These are phyloP conservation scores for Xylaria sp. DNA, from an alignment of 2,329 filamentous ascomycete genomes.

Conservation along the genomic window DNA sequence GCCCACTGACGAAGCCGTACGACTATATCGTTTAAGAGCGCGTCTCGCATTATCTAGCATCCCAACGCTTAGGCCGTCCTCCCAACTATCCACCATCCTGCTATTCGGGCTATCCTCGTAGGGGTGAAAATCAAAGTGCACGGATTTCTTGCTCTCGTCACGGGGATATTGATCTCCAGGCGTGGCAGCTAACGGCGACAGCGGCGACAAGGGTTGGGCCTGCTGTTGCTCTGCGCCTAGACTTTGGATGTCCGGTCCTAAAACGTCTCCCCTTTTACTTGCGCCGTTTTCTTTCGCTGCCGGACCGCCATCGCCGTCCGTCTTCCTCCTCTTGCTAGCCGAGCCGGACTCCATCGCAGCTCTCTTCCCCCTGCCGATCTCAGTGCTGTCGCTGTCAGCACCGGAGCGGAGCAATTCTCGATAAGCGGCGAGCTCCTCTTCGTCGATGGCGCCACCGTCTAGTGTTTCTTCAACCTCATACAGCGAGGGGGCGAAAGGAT, in stretches of 20 bases:
- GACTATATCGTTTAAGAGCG: constrained; percentile 24
- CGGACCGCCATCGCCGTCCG: not conserved
- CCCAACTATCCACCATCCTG: constrained; percentile 22
- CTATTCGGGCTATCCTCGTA: constrained; percentile 15
- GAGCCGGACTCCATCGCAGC: not conserved
- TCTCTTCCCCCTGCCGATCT: constrained; percentile 6
- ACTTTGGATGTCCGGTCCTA: not conserved
- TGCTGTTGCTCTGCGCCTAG: no score
- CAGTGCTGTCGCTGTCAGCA: no score
- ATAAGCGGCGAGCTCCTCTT: not conserved
- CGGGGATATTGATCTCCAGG: not conserved
- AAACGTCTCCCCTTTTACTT: not conserved
- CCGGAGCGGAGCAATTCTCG: not conserved
- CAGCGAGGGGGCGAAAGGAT: constrained; percentile 28
- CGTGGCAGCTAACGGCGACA: not conserved
- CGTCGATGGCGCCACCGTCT: not conserved
- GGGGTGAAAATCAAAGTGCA: constrained; percentile 26
- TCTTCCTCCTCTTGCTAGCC: not conserved
- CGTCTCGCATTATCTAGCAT: constrained; percentile 35
- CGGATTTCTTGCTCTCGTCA: constrained; percentile 28
- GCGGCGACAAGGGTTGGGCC: not conserved
- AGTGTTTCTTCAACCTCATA: constrained; percentile 4
- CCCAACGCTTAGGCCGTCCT: constrained; percentile 20
- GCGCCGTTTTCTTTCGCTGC: not conserved
- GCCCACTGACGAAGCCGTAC: constrained; percentile 17